Percentiles rank a stretch among this genome's conserved stretches.
These are phyloP conservation scores for Beauveria medogensis DNA, from an alignment of 2,329 filamentous ascomycete genomes.

Conservation along the genomic window DNA sequence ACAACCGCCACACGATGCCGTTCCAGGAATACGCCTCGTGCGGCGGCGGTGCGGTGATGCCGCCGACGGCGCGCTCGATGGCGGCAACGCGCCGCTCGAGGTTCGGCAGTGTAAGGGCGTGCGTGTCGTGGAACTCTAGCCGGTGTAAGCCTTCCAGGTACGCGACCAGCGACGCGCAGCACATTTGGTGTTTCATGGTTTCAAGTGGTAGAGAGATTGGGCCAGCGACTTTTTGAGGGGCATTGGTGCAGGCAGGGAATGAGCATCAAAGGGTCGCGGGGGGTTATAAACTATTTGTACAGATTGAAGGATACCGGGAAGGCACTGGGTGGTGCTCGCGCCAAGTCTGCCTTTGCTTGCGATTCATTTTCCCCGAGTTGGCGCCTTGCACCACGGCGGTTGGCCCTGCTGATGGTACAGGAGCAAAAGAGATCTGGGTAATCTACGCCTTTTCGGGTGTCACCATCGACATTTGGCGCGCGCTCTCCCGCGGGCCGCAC, in stretches of 20 bases:
- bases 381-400: background rate
- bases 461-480: background rate
- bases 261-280: no score
- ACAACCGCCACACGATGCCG: background rate
- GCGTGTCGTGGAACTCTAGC: background rate
- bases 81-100: background rate
- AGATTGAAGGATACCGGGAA: no score
- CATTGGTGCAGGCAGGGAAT: no score
- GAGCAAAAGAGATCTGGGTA: background rate
- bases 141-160: background rate
- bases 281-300: no score
- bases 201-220: background rate
- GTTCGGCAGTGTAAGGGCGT: background rate
- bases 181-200: background rate
- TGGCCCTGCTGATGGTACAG: background rate
- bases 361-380: background rate
- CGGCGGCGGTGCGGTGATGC: background rate
- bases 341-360: no score
- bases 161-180: background rate
- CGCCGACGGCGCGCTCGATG: background rate
- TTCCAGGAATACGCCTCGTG: background rate
- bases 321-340: no score
- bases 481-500: background rate
- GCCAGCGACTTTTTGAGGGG: background rate
- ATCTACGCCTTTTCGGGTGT: background rate